These are phyloP conservation scores for Xylaria palmicola DNA, from an alignment of 495 filamentous ascomycete species.

Conservation along the genomic window DNA sequence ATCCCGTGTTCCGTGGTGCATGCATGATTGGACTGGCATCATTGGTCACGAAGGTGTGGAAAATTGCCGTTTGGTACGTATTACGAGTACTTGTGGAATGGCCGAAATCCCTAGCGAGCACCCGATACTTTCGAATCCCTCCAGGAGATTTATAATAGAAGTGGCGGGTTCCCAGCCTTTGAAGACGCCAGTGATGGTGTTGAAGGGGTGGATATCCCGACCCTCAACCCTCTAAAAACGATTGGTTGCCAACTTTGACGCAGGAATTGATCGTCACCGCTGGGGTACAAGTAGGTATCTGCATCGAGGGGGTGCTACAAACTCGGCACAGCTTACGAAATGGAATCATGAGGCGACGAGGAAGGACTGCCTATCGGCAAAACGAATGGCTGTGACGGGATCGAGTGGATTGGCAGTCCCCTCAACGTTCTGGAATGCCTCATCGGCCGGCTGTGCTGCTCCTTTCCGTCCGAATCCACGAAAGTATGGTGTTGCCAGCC, in stretches of 20 bases:
- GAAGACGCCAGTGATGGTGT: constrained; percentile 1
- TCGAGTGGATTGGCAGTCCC: neutral
- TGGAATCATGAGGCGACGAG: neutral
- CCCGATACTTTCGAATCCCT: neutral
- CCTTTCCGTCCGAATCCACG: constrained; percentile 3
- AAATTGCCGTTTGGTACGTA: constrained; percentile 1
- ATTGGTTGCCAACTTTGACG: neutral
- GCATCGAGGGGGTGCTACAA: neutral
- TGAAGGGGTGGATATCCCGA: neutral
- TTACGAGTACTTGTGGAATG: neutral
- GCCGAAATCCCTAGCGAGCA: neutral
- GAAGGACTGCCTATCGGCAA: too few relatives aligned
- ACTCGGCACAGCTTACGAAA: neutral
- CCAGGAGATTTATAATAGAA: constrained; percentile 3
- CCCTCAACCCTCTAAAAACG: neutral
- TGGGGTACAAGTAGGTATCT: neutral
- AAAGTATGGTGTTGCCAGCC: neutral
- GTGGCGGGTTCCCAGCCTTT: neutral
- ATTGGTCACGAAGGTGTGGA: neutral
- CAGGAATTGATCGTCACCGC: constrained; percentile 6
- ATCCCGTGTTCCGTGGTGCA: neutral
- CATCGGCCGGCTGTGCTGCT: neutral
- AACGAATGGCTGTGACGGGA: too few relatives aligned
- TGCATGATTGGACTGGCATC: neutral
- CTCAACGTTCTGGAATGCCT: neutral